Conservation (phyloP, 176 grass and related monocot genomes). For the Ampelocalamus luodianensis region DNA sequence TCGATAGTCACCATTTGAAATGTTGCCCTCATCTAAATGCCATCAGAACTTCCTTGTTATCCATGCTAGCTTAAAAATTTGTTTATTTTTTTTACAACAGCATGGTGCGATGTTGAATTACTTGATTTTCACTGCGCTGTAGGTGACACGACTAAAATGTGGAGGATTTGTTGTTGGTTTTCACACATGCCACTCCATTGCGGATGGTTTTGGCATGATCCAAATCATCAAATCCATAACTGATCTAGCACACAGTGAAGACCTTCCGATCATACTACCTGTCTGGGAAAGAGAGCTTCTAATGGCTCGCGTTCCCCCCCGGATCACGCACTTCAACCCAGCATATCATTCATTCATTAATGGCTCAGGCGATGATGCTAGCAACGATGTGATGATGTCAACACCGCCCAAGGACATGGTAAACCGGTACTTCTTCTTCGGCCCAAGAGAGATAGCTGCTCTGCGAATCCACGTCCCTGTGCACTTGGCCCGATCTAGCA, state of each 20-base stretch:
- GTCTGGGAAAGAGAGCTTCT: conserved; percentile 50
- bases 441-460: neutral
- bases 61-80: no score
- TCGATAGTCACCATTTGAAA: no score
- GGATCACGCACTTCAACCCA: no score
- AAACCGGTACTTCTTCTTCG: conserved; percentile 19
- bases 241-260: conserved; percentile 33
- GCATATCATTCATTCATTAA: no score
- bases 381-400: conserved; percentile 18
- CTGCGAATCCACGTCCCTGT: no score
- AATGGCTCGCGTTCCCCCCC: neutral
- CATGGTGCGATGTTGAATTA: no score
- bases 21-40: no score
- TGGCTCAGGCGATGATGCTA: no score
- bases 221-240: conserved; percentile 37
- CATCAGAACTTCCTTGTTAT: no score
- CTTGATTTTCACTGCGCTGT: no score
- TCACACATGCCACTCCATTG: conserved; percentile 46
- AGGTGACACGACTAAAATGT: conserved; percentile 48
- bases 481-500: no score
- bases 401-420: neutral
- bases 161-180: conserved; percentile 48
- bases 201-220: conserved; percentile 33
- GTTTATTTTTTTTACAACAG: no score
- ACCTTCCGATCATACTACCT: neutral